Base-by-base conservation (phyloP, 768 basidiomycete genomes). In the Boletus huronensis region DNA sequence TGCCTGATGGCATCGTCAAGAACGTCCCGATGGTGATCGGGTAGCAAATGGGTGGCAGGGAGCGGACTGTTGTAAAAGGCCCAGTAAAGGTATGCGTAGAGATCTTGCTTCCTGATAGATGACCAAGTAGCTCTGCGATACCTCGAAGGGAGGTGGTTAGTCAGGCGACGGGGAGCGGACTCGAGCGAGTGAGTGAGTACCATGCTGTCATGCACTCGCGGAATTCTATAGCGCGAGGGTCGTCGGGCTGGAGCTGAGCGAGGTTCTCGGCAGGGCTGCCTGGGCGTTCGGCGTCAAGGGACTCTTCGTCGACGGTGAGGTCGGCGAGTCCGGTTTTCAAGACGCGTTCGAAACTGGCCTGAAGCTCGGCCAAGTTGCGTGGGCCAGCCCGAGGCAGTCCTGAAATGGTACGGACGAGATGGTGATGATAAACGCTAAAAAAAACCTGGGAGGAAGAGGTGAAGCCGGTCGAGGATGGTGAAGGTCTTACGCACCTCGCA, bases 41-140 rank as follows among this genome's bases (percentile, higher is more conserved):
- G 71, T 17, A 90, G 67, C 28, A 69, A 50, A 11, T 83, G 76
- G 5, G 72, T 65, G 6, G 79, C 64, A 16, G 85, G 84, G 31
- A 89, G 74, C 36, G 82, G 76, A 5, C 79, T 75, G 64, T 87
- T 87, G 70, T 85, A 94, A 63, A 89, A 84, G 23, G 82, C 79
- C 92, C 93, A 95, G 53, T 90, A 84, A 29, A 96, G 73, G 88
- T 91, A 95, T 55, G 80, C 75, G 39, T 77, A 77, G 52, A 91
- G 72, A 66, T 92, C 82, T 36, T 79, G 73, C 17, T 74, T 76
- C 41, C 76, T 82, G 53, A 96, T 79, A 13, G 79, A 74, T 0
- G 85, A 85, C 88, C 89, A 96, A 0, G 84, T 82, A 16, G 78
- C 82, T 60, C 82, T 83, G 52, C 79, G 73, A 68, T 95, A 95